Conservation (phyloP, 176 grass and related monocot species). For the Chrysopogon serrulatus region DNA sequence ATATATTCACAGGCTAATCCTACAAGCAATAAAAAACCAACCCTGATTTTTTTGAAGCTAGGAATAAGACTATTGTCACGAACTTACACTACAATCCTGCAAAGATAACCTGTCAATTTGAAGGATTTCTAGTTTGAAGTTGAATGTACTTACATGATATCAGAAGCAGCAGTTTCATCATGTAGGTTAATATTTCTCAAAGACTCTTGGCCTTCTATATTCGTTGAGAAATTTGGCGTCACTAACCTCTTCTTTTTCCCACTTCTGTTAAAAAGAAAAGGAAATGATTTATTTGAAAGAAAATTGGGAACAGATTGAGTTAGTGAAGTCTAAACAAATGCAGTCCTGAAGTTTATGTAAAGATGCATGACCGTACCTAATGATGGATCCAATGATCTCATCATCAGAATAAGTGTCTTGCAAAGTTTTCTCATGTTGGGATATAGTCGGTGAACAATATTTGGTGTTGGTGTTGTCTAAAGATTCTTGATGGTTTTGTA, state of each 20-base stretch:
- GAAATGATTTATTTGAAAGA: background rate
- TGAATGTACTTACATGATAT: constrained; percentile 31
- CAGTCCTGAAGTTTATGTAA: background rate
- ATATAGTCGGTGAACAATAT: constrained; percentile 7
- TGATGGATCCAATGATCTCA: constrained; percentile 47
- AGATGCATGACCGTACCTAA: constrained; percentile 46
- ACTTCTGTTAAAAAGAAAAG: constrained; percentile 16
- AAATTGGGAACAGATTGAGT: background rate
- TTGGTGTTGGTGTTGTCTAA: background rate
- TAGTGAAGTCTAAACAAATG: background rate
- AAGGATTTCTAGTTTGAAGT: background rate
- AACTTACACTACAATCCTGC: no score
- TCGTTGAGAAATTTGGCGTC: background rate
- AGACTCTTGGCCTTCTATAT: constrained; percentile 19
- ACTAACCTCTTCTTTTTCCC: constrained; percentile 42
- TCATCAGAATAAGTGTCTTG: constrained; percentile 39
- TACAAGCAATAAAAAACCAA: background rate
- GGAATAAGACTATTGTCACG: background rate
- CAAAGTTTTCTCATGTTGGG: constrained; percentile 32
- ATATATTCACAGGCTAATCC: background rate
- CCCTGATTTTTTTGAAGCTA: background rate
- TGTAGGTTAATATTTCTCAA: background rate
- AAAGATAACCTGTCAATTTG: background rate
- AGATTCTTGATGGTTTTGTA: constrained; percentile 11
- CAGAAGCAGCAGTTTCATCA: constrained; percentile 9